A percentile compares a stretch with the other conserved stretches of the same genome.
Conservation (phyloP, 148 eudicot genomes). For the Fagopyrum esculentum region DNA sequence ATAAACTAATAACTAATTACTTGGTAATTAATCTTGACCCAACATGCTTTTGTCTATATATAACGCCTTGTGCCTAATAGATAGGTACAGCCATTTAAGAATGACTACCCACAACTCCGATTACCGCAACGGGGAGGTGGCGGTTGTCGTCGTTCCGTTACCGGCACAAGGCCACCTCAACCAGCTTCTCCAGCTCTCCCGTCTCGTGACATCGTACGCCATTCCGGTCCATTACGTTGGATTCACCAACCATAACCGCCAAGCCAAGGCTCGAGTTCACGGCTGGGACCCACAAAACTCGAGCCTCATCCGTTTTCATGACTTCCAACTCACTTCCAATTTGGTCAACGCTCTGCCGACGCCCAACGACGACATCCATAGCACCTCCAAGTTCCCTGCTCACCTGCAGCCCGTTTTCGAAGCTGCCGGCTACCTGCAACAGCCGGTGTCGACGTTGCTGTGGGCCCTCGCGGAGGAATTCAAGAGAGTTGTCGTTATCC, state of each 20-base stretch:
- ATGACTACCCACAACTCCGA: background rate
- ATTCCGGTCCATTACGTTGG: slow-evolving; percentile 48
- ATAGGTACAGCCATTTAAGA: too few species aligned
- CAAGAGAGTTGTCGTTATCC: slow-evolving; percentile 31
- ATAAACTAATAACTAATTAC: too few species aligned
- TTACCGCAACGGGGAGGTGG: slow-evolving; percentile 12
- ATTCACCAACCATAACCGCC: slow-evolving; percentile 33
- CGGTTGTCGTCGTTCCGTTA: slow-evolving; percentile 46
- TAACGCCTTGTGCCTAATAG: background rate
- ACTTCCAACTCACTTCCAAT: slow-evolving; percentile 16
- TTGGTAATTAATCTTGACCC: too few species aligned
- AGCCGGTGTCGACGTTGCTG: slow-evolving; percentile 28
- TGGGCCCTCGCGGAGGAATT: slow-evolving; percentile 25
- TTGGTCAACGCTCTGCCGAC: slow-evolving; percentile 18
- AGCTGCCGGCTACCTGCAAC: slow-evolving; percentile 25
- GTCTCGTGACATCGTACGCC: slow-evolving; percentile 35
- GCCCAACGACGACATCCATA: slow-evolving; percentile 21
- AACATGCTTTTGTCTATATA: background rate
- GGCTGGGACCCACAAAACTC: slow-evolving; percentile 19
- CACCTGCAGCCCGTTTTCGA: slow-evolving; percentile 44
- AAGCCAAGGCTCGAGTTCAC: slow-evolving; percentile 43
- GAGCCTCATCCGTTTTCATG: slow-evolving; percentile 40
- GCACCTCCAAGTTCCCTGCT: slow-evolving; percentile 25
- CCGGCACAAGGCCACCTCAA: slow-evolving; percentile 72
- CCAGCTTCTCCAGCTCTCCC: slow-evolving; percentile 60